phyloP scores from a whole-genome alignment of 2,329 filamentous ascomycete species.

The Chlorencoelia australis region DNA sequence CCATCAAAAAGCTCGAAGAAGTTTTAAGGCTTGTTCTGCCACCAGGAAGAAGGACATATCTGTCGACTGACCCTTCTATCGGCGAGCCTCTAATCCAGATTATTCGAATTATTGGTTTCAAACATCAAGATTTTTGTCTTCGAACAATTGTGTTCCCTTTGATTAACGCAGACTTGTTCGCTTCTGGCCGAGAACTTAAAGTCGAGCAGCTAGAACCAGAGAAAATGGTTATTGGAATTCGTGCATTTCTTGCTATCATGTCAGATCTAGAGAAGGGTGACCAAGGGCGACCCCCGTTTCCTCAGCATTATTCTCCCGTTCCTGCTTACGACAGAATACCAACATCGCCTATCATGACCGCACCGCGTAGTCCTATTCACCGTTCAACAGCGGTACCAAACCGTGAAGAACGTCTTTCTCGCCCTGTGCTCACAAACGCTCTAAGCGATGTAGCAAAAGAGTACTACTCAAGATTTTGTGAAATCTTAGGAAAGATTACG shows the following conservation, averaged over 20 bases:
- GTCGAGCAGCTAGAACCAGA: constrained; percentile 91
- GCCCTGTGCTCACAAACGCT: constrained; percentile 48
- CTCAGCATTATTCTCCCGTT: constrained; percentile 47
- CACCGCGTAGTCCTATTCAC: constrained; percentile 18
- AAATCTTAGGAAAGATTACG: constrained; percentile 90
- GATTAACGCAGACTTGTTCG: constrained; percentile 85
- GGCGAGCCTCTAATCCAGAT: constrained; percentile 88
- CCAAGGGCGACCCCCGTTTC: constrained; percentile 70
- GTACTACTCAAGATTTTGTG: constrained; percentile 84
- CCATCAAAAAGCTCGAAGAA: constrained; percentile 77
- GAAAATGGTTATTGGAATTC: constrained; percentile 92
- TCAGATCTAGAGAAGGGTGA: constrained; percentile 82
- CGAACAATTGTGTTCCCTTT: constrained; percentile 87
- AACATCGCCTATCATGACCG: constrained; percentile 40
- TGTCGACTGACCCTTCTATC: constrained; percentile 74
- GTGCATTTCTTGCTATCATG: constrained; percentile 88
- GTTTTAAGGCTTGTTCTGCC: constrained; percentile 78
- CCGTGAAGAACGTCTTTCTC: constrained; percentile 56
- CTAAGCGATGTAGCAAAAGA: constrained; percentile 71
- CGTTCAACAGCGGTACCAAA: constrained; percentile 19
- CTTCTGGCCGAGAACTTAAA: constrained; percentile 49
- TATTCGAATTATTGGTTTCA: constrained; percentile 88
- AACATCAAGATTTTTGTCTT: constrained; percentile 89
- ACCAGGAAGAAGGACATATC: constrained; percentile 65
- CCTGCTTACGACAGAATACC: constrained; percentile 35